These are phyloP conservation scores for Melampsora larici-populina DNA, from an alignment of 1,284 basidiomycete genomes.

Conservation along the genomic window DNA sequence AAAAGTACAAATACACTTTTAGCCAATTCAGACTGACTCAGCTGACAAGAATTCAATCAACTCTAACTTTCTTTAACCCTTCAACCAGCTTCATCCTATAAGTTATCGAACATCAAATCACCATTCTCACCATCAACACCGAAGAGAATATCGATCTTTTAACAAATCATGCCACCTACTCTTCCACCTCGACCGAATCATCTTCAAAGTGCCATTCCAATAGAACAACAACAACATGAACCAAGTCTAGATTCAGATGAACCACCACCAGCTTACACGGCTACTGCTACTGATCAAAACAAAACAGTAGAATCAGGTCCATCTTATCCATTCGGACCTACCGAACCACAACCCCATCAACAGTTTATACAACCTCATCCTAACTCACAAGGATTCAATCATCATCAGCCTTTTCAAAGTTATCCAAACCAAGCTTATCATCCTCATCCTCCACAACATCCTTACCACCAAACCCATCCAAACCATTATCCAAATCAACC, in stretches of 20 bases:
- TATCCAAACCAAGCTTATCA: background rate
- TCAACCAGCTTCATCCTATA: too few species aligned
- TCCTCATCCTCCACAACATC: background rate
- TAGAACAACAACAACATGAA: too few species aligned
- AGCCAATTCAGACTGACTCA: too few species aligned
- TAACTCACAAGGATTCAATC: background rate
- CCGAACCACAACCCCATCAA: too few species aligned
- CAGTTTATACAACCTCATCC: background rate
- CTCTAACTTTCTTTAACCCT: too few species aligned
- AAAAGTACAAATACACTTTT: too few species aligned
- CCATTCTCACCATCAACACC: too few species aligned
- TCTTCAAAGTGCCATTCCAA: background rate
- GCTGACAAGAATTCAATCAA: too few species aligned
- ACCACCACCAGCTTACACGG: slow-evolving; percentile 29
- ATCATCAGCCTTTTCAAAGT: background rate
- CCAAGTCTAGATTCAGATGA: background rate
- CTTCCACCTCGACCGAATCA: background rate
- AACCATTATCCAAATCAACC: background rate
- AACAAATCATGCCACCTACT: too few species aligned
- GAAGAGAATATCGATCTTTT: too few species aligned
- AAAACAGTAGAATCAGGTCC: slow-evolving; percentile 10
- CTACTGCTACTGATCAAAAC: background rate
- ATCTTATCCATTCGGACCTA: slow-evolving; percentile 27
- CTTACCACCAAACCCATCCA: background rate
- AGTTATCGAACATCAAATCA: too few species aligned